A percentile compares a stretch with the other conserved stretches of the same genome.
Conservation (phyloP, 768 basidiomycete genomes). For the Mycena leptocephala region DNA sequence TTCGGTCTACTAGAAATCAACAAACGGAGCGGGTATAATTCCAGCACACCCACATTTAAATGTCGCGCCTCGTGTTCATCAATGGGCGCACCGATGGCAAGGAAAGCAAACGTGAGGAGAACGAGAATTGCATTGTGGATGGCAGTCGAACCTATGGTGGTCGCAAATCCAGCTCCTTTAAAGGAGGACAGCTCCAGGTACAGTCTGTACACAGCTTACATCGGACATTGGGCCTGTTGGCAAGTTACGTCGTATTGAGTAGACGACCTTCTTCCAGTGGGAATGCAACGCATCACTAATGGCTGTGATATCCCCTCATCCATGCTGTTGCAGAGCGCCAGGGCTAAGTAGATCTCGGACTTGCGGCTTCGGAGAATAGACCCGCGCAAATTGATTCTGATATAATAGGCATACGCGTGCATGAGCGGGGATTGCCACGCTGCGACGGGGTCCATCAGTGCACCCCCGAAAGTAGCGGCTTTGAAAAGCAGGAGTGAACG, state of each 20-base stretch:
- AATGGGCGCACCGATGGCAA: not conserved
- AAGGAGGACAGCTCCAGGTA: not conserved
- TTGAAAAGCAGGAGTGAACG: slow-evolving; percentile 19
- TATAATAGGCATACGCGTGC: slow-evolving; percentile 15
- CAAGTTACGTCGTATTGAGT: too few species aligned
- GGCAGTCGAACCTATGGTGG: not conserved
- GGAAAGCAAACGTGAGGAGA: not conserved
- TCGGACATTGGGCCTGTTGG: too few species aligned
- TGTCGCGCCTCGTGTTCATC: not conserved
- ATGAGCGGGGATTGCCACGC: slow-evolving; percentile 16
- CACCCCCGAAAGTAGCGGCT: not conserved
- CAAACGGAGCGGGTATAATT: not conserved
- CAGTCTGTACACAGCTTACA: too few species aligned
- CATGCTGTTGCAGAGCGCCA: not conserved
- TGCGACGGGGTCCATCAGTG: not conserved
- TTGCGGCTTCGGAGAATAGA: not conserved
- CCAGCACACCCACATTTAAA: not conserved
- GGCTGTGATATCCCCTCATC: not conserved
- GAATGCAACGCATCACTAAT: not conserved
- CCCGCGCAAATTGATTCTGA: not conserved
- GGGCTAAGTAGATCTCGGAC: slow-evolving; percentile 1
- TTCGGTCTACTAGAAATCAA: not conserved
- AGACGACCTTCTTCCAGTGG: not conserved
- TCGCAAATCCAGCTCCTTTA: not conserved
- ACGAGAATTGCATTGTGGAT: not conserved